Conservation (phyloP, 257 asterid species). For the Anisodus tanguticus region DNA sequence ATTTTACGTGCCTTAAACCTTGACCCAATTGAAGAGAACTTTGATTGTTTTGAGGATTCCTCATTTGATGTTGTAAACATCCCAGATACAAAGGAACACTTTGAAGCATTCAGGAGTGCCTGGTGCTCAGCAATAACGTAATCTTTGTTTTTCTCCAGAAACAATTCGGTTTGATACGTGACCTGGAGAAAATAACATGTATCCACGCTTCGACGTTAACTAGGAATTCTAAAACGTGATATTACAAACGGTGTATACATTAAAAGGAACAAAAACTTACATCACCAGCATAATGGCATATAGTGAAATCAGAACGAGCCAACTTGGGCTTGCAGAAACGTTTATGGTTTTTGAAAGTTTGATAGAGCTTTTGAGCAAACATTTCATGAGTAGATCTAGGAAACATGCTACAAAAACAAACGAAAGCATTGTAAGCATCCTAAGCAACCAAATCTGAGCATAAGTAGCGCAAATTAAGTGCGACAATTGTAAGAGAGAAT, state of each 20-base stretch:
- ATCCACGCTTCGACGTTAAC: not conserved
- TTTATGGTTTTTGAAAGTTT: slow-evolving; percentile 78
- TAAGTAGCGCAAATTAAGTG: slow-evolving; percentile 11
- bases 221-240: not conserved
- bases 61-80: slow-evolving; percentile 80
- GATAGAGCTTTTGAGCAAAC: slow-evolving; percentile 94
- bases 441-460: slow-evolving; percentile 32
- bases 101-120: slow-evolving; percentile 82
- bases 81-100: slow-evolving; percentile 77
- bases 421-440: slow-evolving; percentile 27
- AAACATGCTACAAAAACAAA: slow-evolving; percentile 73
- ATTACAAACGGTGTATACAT: not conserved
- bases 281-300: slow-evolving; percentile 97
- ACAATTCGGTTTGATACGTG: slow-evolving; percentile 92
- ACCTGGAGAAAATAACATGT: slow-evolving; percentile 59
- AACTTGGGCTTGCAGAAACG: slow-evolving; percentile 97
- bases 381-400: slow-evolving; percentile 97
- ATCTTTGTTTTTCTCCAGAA: slow-evolving; percentile 97
- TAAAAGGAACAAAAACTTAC: slow-evolving; percentile 56
- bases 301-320: slow-evolving; percentile 93
- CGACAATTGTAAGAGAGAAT: not conserved
- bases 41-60: slow-evolving; percentile 90
- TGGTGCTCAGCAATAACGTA: slow-evolving; percentile 98
- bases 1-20: slow-evolving; percentile 75
- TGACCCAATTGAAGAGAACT: slow-evolving; percentile 94